phyloP scores from a whole-genome alignment of 2,329 filamentous ascomycete species.

The Sarocladium oryzae region DNA sequence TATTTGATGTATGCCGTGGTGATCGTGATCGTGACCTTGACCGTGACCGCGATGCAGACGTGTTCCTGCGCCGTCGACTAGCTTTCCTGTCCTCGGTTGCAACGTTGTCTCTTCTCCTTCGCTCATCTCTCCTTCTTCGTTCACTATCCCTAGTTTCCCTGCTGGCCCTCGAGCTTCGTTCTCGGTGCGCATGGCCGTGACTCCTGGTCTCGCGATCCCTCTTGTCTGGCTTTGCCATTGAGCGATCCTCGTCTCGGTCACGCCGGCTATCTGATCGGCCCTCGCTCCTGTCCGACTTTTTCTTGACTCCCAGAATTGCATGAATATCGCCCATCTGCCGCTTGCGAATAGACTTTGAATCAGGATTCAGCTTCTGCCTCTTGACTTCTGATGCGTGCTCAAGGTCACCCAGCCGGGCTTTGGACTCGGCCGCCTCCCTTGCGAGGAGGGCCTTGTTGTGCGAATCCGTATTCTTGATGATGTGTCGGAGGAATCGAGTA shows the following conservation, averaged over 20 bases:
- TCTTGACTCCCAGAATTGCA: conserved; percentile 46
- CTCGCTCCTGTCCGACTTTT: conserved; percentile 16
- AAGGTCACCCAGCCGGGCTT: conserved; percentile 60
- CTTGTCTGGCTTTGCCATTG: not conserved
- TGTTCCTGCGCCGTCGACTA: not conserved
- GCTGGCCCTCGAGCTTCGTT: no score
- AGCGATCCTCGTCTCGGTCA: conserved; percentile 11
- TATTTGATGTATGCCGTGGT: conserved; percentile 15
- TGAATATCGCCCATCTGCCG: conserved; percentile 56
- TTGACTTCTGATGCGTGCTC: conserved; percentile 41
- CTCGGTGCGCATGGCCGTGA: no score
- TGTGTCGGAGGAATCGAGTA: conserved; percentile 78
- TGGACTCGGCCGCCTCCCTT: conserved; percentile 75
- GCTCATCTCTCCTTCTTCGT: conserved; percentile 14
- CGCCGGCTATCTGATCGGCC: conserved; percentile 18
- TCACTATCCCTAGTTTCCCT: conserved; percentile 14
- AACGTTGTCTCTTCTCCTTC: conserved; percentile 8
- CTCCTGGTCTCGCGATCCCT: not conserved
- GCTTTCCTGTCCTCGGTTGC: conserved; percentile 1
- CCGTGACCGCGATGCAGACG: conserved; percentile 12
- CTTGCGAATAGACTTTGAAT: conserved; percentile 43
- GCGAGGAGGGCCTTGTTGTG: conserved; percentile 85
- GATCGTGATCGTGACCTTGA: conserved; percentile 16
- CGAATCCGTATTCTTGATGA: conserved; percentile 79
- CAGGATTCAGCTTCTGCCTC: conserved; percentile 37